Base-by-base conservation (phyloP, 106 monocot species). In the Dioscorea zingiberensis region DNA sequence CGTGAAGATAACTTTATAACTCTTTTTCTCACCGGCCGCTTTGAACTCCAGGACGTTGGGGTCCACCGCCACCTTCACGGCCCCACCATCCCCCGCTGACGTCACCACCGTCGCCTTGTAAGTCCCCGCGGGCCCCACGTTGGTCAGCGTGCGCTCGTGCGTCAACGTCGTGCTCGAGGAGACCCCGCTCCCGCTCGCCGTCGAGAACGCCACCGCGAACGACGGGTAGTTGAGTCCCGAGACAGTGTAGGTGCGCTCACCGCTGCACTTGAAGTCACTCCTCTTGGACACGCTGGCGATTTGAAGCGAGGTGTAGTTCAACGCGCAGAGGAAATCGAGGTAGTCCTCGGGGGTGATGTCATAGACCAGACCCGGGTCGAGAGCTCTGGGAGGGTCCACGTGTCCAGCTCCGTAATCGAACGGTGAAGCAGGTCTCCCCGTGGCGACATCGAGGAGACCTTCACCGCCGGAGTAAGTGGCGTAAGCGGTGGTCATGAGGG, bases 361-460 rank as follows among this genome's bases (percentile, higher is more conserved):
- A 77, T 97, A 97, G 61, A 97, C 79, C 14, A 97, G 85, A 0
- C 95, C 95, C 9, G 95, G 95, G 51, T 97, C 95, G 8, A 81
- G 1, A 2, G 95, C 95, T 27, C 69, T 73, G 23, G 68, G 63
- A 7, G 95, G 91, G 61, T 97, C 91, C 4, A 84, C 95, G 75
- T 97, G 91, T 0, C 95, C 95, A 25, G 95, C 80, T 11, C 95
- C 95, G 58, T 81, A 6, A 56, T 83, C 95, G 75, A 91, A 91
- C 12, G 95, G 81, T 5, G 83, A 88, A 11, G 88, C 91, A 1
- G 67, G 54, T 44, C 64, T 65, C 7, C 85, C 88, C 1, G 88
- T 91, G 21, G 83, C 78, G 1, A 92, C 74, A 69, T 86, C 91
- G 68, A 97, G 81, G 48, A 91, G 38, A 4, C 64, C 73, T 7